phyloP scores from a whole-genome alignment of 2,329 filamentous ascomycete genomes.

The Escovopsis weberi region DNA sequence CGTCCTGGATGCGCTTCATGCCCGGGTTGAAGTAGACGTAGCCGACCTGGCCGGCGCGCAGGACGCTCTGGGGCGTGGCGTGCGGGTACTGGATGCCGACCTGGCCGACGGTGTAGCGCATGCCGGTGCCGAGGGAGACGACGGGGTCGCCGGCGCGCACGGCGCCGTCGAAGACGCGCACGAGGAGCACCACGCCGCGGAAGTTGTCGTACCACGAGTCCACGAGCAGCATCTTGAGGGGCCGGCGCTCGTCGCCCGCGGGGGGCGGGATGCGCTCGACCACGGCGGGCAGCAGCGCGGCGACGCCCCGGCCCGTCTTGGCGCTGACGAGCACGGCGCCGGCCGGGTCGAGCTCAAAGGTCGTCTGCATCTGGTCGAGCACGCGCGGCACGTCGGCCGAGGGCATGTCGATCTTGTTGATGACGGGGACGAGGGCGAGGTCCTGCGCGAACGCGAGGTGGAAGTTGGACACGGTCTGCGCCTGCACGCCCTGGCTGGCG shows the following conservation, averaged over 20 bases:
- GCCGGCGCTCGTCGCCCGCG: constrained; percentile 54
- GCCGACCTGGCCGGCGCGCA: constrained; percentile 87
- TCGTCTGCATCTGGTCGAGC: constrained; percentile 69
- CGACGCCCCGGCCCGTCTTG: constrained; percentile 84
- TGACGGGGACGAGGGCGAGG: constrained; percentile 70
- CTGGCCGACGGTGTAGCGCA: constrained; percentile 87
- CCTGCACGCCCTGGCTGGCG: constrained; percentile 91
- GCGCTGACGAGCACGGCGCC: constrained; percentile 65
- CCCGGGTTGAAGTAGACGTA: constrained; percentile 97
- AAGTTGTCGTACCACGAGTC: constrained; percentile 99
- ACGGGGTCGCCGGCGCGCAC: constrained; percentile 72
- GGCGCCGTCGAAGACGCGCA: constrained; percentile 79
- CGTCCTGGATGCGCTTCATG: constrained; percentile 94
- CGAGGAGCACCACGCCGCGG: constrained; percentile 80
- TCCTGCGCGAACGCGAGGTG: constrained; percentile 93
- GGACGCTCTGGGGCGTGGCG: constrained; percentile 62
- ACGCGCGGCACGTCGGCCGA: constrained; percentile 79
- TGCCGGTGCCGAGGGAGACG: constrained; percentile 74
- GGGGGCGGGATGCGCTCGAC: constrained; percentile 76
- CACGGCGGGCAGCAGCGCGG: constrained; percentile 67
- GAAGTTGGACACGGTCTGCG: constrained; percentile 97
- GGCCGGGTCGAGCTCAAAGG: constrained; percentile 74
- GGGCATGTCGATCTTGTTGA: constrained; percentile 93
- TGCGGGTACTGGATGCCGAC: constrained; percentile 93
- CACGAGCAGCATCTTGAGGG: constrained; percentile 73